Conservation (phyloP, 2,329 filamentous ascomycete genomes). For the Apiospora aurea region DNA sequence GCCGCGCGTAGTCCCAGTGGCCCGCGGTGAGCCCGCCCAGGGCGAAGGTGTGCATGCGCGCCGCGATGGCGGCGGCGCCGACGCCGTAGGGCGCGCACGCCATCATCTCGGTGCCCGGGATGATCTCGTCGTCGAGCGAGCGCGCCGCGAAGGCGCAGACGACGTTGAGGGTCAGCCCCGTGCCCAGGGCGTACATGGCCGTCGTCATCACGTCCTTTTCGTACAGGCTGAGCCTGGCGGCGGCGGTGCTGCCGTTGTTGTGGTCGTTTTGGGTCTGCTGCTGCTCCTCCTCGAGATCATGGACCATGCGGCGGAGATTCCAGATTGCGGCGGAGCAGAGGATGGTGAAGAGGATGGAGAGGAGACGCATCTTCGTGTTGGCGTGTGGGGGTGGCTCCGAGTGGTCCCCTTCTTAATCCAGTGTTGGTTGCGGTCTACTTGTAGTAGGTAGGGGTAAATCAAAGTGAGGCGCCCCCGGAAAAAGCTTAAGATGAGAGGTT, state of each 20-base stretch:
- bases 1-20: slow-evolving; percentile 26
- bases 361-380: slow-evolving; percentile 17
- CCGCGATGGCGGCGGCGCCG: slow-evolving; percentile 21
- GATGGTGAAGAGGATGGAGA: slow-evolving; percentile 21
- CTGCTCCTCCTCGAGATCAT: not conserved
- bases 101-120: slow-evolving; percentile 26
- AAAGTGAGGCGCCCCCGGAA: not conserved
- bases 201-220: slow-evolving; percentile 27
- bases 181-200: slow-evolving; percentile 23
- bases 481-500: slow-evolving; percentile 2
- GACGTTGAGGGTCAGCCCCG: slow-evolving; percentile 26
- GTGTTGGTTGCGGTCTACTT: not conserved
- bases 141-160: slow-evolving; percentile 27
- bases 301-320: not conserved
- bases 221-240: not conserved
- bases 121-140: slow-evolving; percentile 25
- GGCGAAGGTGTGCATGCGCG: slow-evolving; percentile 24
- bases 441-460: not conserved
- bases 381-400: not conserved
- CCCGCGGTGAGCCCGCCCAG: slow-evolving; percentile 23
- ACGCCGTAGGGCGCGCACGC: slow-evolving; percentile 28
- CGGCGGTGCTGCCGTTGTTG: not conserved
- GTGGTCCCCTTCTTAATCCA: not conserved
- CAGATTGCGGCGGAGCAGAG: slow-evolving; percentile 1
- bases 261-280: not conserved